Conservation (phyloP, 73 alveolate genomes). For the Halteria grandinella region DNA sequence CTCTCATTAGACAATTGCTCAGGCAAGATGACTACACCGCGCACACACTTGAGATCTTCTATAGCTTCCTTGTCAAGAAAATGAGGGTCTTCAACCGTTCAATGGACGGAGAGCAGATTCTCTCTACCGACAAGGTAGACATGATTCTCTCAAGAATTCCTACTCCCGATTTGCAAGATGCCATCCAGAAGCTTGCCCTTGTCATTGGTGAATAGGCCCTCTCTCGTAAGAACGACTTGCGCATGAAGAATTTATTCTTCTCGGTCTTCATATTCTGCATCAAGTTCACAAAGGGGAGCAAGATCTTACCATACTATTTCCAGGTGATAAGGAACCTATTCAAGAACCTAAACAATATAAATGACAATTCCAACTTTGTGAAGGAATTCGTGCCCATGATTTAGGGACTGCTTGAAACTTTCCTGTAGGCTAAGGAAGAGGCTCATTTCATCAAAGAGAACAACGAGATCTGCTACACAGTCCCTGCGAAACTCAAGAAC, state of each 20-base stretch:
- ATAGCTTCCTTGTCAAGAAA: slow-evolving; percentile 5
- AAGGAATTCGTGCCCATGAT: slow-evolving; percentile 54
- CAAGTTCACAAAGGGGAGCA: slow-evolving; percentile 15
- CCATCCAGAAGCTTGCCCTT: slow-evolving; percentile 17
- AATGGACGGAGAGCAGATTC: slow-evolving; percentile 9
- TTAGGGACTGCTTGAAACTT: slow-evolving; percentile 54
- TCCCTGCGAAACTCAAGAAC: slow-evolving; percentile 59
- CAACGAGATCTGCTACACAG: slow-evolving; percentile 56
- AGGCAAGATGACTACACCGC: slow-evolving; percentile 35
- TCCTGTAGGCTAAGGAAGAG: slow-evolving; percentile 56
- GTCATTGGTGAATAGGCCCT: slow-evolving; percentile 41
- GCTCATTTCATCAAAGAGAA: slow-evolving; percentile 51
- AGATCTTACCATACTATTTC: slow-evolving; percentile 46
- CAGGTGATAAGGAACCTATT: slow-evolving; percentile 34
- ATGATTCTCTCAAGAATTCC: slow-evolving; percentile 2
- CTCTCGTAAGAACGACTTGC: slow-evolving; percentile 1
- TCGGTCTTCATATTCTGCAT: slow-evolving; percentile 42
- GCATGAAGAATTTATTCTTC: slow-evolving; percentile 48
- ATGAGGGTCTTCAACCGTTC: slow-evolving; percentile 40
- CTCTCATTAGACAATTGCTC: neutral
- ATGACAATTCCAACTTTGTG: slow-evolving; percentile 35
- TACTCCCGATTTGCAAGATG: slow-evolving; percentile 27
- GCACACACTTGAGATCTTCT: slow-evolving; percentile 27
- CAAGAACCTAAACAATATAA: slow-evolving; percentile 7
- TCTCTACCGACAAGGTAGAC: neutral